Evolutionary conservation across 1,284 basidiomycete genomes (phyloP).

Genomic region (Microbotryum scabiosae): DNA sequence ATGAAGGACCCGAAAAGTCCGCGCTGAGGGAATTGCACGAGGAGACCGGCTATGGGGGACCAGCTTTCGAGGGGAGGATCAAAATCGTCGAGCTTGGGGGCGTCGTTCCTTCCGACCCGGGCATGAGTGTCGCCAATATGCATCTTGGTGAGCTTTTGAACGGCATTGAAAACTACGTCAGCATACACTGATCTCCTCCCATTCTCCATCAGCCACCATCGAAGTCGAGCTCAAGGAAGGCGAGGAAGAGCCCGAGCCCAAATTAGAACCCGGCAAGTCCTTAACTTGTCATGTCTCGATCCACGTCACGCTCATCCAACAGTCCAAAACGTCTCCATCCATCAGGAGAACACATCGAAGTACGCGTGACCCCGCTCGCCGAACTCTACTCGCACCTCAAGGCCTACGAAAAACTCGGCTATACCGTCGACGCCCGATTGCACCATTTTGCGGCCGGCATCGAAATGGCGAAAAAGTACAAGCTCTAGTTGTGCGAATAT

Average conservation of each 20-base stretch:
- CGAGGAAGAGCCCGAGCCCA: conserved; percentile 51
- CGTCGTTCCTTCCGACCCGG: conserved; percentile 15
- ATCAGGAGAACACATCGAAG: conserved; percentile 52
- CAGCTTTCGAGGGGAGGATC: conserved; percentile 30
- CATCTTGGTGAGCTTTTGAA: neutral
- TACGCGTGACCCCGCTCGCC: conserved; percentile 58
- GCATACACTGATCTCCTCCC: neutral
- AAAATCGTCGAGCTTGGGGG: conserved; percentile 20
- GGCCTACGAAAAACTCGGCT: conserved; percentile 63
- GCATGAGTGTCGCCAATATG: neutral
- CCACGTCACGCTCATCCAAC: too few relatives aligned
- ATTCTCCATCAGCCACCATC: neutral
- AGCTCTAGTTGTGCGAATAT: too few relatives aligned
- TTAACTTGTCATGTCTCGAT: neutral
- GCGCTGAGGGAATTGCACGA: conserved; percentile 80
- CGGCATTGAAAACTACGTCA: neutral
- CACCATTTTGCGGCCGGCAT: conserved; percentile 64
- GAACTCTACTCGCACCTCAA: conserved; percentile 55
- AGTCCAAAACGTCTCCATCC: neutral
- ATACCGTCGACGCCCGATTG: conserved; percentile 65
- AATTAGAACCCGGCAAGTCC: conserved; percentile 67
- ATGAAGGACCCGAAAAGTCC: conserved; percentile 63
- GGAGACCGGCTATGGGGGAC: conserved; percentile 68
- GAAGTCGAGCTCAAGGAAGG: conserved; percentile 54
- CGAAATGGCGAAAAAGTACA: conserved; percentile 35